Conservation (phyloP, 345 rosid genomes). For the Capsella bursapastoris region DNA sequence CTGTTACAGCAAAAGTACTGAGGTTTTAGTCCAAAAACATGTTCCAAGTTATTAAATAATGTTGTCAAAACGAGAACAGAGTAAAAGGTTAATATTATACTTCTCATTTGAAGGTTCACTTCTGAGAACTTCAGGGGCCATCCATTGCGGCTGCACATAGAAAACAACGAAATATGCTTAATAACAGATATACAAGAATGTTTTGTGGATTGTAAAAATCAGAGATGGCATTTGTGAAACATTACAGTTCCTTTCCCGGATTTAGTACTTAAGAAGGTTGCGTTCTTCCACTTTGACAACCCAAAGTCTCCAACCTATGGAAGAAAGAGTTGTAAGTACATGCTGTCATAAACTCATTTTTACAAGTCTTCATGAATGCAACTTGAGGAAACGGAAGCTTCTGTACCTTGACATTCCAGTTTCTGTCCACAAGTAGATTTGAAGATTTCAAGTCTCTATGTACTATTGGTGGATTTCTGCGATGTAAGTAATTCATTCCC, state of each 20-base stretch:
- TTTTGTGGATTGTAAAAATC: background rate
- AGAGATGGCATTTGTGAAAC: constrained; percentile 3
- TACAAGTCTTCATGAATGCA: background rate
- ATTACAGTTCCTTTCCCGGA: constrained; percentile 91
- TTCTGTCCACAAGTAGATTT: constrained; percentile 83
- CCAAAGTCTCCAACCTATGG: constrained; percentile 93
- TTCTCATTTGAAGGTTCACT: constrained; percentile 90
- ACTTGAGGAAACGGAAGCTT: background rate
- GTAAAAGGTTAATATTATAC: constrained; percentile 34
- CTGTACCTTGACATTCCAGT: constrained; percentile 89
- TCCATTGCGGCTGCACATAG: constrained; percentile 87
- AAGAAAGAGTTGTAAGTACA: constrained; percentile 2
- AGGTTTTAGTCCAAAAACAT: background rate
- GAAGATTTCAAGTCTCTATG: constrained; percentile 93
- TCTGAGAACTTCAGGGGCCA: constrained; percentile 96
- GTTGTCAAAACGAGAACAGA: background rate
- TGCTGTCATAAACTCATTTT: background rate
- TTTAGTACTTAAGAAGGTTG: constrained; percentile 70
- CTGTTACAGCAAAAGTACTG: constrained; percentile 44
- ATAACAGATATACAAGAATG: background rate
- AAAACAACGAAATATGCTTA: background rate
- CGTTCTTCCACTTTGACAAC: constrained; percentile 81
- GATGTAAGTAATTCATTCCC: constrained; percentile 96
- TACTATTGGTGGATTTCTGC: constrained; percentile 82
- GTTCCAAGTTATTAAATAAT: constrained; percentile 2